Evolutionary conservation across 495 filamentous ascomycete species (phyloP).

Genomic region (Penicillium verhagenii): DNA sequence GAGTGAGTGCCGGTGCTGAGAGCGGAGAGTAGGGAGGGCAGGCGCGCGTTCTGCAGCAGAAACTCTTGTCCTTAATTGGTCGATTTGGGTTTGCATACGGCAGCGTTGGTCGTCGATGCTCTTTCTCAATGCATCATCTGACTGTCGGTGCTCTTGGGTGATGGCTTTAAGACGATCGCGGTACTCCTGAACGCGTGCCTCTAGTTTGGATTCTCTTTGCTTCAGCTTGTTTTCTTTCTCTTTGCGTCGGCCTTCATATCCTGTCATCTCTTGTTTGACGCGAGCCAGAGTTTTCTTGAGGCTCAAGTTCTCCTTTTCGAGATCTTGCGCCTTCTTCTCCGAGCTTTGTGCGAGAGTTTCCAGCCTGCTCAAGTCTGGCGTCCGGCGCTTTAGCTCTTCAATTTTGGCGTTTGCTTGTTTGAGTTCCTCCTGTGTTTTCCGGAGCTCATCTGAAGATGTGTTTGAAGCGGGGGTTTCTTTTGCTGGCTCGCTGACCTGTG

Average conservation of each 20-base stretch:
- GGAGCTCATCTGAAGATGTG: constrained; percentile 39
- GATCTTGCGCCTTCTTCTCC: constrained; percentile 60
- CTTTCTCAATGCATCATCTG: constrained; percentile 36
- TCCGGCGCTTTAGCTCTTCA: constrained; percentile 57
- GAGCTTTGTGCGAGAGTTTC: constrained; percentile 59
- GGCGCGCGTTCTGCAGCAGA: constrained; percentile 29
- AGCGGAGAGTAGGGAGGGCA: constrained; percentile 22
- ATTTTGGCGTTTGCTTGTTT: constrained; percentile 58
- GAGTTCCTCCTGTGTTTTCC: constrained; percentile 49
- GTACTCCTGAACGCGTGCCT: constrained; percentile 47
- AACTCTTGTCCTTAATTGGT: constrained; percentile 30
- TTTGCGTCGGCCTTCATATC: constrained; percentile 50
- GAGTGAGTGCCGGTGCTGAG: constrained; percentile 25
- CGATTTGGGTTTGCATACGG: constrained; percentile 37
- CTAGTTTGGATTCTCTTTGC: constrained; percentile 46
- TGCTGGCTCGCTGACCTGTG: constrained; percentile 43
- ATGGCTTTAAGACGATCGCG: constrained; percentile 39
- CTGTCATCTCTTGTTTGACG: constrained; percentile 54
- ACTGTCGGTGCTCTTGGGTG: constrained; percentile 36
- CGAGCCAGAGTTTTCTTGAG: constrained; percentile 53
- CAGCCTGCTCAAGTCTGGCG: constrained; percentile 48
- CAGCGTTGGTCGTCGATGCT: constrained; percentile 36
- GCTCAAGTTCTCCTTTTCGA: constrained; percentile 55
- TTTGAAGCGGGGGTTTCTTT: constrained; percentile 44
- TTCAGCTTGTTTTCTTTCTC: constrained; percentile 52